Evolutionary conservation across 768 basidiomycete species (phyloP), one percentile per base, ranked within the genome.

Genomic region (Trametes meyenii): DNA sequence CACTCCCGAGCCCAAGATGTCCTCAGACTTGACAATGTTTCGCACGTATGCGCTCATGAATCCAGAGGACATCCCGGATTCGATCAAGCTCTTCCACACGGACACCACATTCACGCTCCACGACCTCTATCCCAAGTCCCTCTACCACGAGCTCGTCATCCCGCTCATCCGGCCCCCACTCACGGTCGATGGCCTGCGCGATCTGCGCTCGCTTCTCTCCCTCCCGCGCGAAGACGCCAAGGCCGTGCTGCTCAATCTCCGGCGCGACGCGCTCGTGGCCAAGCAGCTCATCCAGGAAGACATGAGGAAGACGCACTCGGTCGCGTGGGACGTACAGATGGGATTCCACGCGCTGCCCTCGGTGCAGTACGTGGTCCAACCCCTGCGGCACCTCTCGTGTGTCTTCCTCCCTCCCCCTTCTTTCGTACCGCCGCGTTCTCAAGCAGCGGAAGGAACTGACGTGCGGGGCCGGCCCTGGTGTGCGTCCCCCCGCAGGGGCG

Each of bases 301-400:
- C 74, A 96, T 96, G 95, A 61, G 83, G 44, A 79, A 79, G 62
- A 78, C 79, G n/a, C 87, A 85, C 67, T 87, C 87, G 16, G 91
- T 87, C 74, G 85, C 82, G 64, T 92, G 92, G 90, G 80, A 77
- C 38, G 78, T 96, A 43, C 87, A 86, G 84, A 79, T 78, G 6
- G 95, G 95, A 3, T 96, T 97, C 71, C 95, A 97, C 73, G 89
- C 85, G 1, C 80, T 82, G 16, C 91, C 90, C 14, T 94, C 93
- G 24, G 89, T 96, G 90, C 82, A 84, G 94, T 94, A 71, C 67
- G 90, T 81, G 23, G 29, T 24, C 19, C 19, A 21, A 39, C 52
- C 6, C 48, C 46, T 57, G 33, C 55, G 33, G 17, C n/a, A 43
- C 24, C 42, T 44, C 63, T 50, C 50, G 44, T 50, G 43, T 36